Evolutionary conservation across 495 filamentous ascomycete species (phyloP).

Genomic region (Talaromyces proteolyticus): DNA sequence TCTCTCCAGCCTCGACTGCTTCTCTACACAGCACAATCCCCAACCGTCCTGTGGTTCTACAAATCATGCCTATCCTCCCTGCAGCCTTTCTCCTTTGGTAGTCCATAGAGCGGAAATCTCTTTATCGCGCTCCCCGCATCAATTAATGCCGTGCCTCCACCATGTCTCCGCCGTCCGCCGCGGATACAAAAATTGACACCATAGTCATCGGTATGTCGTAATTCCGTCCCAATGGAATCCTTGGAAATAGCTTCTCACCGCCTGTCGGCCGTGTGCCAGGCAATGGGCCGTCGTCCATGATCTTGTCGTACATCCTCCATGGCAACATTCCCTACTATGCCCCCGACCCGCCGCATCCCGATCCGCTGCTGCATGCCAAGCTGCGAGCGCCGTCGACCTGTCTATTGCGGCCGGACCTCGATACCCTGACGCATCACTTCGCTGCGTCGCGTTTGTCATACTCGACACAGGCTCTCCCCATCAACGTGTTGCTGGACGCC

Average conservation of each 20-base stretch:
- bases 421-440: constrained; percentile 54
- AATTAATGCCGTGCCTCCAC: too few relatives aligned
- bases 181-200: constrained; percentile 29
- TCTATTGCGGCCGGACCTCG: constrained; percentile 37
- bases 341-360: constrained; percentile 49
- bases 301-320: constrained; percentile 63
- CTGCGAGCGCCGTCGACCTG: constrained; percentile 31
- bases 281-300: constrained; percentile 61
- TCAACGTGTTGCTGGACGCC: constrained; percentile 61
- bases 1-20: too few relatives aligned
- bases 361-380: constrained; percentile 53
- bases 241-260: constrained; percentile 8
- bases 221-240: constrained; percentile 3
- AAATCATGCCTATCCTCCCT: background rate
- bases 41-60: background rate
- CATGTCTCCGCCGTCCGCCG: constrained; percentile 6
- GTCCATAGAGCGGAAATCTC: background rate
- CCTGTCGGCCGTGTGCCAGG: constrained; percentile 32
- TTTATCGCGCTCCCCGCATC: too few relatives aligned
- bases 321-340: constrained; percentile 58
- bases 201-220: constrained; percentile 41
- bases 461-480: constrained; percentile 58
- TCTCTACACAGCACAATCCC: too few relatives aligned
- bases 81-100: too few relatives aligned
- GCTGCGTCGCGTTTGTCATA: constrained; percentile 55